phyloP scores from a whole-genome alignment of 2,329 filamentous ascomycete species.

The Akanthomyces lecanii region DNA sequence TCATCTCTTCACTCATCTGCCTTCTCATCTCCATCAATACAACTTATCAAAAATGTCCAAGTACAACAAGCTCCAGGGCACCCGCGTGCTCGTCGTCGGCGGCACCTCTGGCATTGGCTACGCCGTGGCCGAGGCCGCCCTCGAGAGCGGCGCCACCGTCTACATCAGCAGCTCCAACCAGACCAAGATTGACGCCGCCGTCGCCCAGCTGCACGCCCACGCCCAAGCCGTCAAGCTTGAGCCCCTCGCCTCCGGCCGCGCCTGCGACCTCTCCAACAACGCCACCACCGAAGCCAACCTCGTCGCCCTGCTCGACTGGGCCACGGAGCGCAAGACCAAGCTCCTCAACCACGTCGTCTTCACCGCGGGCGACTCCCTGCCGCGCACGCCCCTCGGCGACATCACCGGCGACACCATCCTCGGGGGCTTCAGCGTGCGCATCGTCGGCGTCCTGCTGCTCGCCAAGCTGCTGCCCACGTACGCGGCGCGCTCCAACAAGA shows the following conservation, averaged over 20 bases:
- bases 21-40: neutral
- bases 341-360: constrained; percentile 53
- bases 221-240: constrained; percentile 30
- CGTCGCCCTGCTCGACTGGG: constrained; percentile 43
- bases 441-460: constrained; percentile 47
- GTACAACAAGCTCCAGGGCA: constrained; percentile 33
- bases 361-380: constrained; percentile 47
- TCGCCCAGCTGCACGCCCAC: neutral
- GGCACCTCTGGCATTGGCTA: constrained; percentile 60
- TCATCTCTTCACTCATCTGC: no score
- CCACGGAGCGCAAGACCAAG: constrained; percentile 40
- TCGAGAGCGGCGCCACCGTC: constrained; percentile 50
- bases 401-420: constrained; percentile 37
- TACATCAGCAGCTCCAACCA: constrained; percentile 53
- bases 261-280: constrained; percentile 23
- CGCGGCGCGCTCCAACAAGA: constrained; percentile 36
- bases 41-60: constrained; percentile 19
- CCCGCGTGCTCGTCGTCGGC: constrained; percentile 55
- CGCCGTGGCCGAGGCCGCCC: constrained; percentile 30
- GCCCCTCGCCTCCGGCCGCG: neutral
- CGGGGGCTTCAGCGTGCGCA: constrained; percentile 44
- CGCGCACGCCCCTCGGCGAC: constrained; percentile 35
- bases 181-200: constrained; percentile 37
- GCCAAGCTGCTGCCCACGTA: constrained; percentile 46
- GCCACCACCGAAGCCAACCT: constrained; percentile 24